phyloP scores from a whole-genome alignment of 352 stramenopile species.

The Blastocystis sp. region DNA sequence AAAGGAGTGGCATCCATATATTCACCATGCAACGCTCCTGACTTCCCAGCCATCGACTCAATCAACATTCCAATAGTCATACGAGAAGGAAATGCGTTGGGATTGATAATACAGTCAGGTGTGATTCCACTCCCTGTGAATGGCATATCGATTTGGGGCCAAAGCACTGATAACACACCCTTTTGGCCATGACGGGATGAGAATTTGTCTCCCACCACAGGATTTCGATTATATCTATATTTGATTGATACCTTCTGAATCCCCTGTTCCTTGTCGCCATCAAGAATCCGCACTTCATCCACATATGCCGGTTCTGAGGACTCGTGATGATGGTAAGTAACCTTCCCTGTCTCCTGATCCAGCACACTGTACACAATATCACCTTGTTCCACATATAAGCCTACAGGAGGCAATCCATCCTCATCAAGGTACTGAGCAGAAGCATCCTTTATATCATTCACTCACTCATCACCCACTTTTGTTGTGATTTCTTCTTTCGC shows the following conservation, averaged over 20 bases:
- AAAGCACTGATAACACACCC: slow-evolving; percentile 96
- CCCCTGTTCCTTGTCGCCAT: slow-evolving; percentile 74
- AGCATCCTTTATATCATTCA: not conserved
- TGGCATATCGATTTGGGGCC: slow-evolving; percentile 97
- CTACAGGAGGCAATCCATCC: slow-evolving; percentile 93
- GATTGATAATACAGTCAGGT: slow-evolving; percentile 99
- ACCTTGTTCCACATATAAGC: slow-evolving; percentile 87
- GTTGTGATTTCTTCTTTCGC: not conserved
- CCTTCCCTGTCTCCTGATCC: slow-evolving; percentile 86
- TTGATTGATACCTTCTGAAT: slow-evolving; percentile 88
- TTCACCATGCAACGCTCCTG: slow-evolving; percentile 91
- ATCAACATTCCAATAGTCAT: slow-evolving; percentile 98
- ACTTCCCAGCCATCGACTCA: slow-evolving; percentile 98
- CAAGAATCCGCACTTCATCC: slow-evolving; percentile 82
- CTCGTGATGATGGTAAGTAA: slow-evolving; percentile 91
- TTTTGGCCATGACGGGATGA: slow-evolving; percentile 98
- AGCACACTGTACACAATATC: slow-evolving; percentile 92
- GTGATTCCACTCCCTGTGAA: slow-evolving; percentile 97
- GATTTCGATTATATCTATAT: slow-evolving; percentile 95
- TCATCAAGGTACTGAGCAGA: slow-evolving; percentile 78
- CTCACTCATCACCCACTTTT: not conserved
- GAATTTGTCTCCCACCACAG: slow-evolving; percentile 99
- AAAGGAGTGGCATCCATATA: slow-evolving; percentile 96
- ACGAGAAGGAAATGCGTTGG: slow-evolving; percentile 90
- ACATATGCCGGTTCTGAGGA: slow-evolving; percentile 92